Percentiles rank a stretch among this genome's conserved stretches.
Conservation (phyloP, 345 rosid species). For the Kandelia obovata region DNA sequence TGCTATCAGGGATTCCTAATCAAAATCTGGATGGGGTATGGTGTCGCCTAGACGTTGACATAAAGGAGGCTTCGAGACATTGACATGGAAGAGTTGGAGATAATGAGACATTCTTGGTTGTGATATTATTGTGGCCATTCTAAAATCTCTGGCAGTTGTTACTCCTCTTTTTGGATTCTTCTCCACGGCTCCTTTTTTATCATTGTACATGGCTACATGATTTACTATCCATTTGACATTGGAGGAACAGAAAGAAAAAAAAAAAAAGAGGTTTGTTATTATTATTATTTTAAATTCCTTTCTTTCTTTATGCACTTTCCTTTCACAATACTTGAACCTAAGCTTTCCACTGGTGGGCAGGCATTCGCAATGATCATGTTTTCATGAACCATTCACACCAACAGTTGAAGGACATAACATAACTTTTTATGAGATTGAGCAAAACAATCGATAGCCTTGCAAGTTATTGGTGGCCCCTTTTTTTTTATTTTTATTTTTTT, state of each 20-base stretch:
- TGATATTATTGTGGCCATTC: conserved; percentile 16
- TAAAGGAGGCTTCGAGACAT: conserved; percentile 18
- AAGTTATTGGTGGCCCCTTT: too few species aligned
- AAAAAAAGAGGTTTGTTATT: too few species aligned
- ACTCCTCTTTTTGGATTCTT: conserved; percentile 41
- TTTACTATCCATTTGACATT: neutral
- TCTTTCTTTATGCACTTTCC: neutral
- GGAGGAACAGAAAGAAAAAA: neutral
- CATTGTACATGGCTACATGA: conserved; percentile 1
- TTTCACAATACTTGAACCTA: too few species aligned
- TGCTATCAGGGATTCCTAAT: too few species aligned
- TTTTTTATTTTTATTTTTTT: too few species aligned
- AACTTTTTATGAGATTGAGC: too few species aligned
- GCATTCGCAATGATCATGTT: too few species aligned
- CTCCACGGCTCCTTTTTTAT: conserved; percentile 1
- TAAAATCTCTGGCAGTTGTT: conserved; percentile 11
- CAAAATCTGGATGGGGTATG: conserved; percentile 6
- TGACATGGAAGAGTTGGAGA: conserved; percentile 27
- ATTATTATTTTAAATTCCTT: too few species aligned
- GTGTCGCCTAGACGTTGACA: conserved; percentile 32
- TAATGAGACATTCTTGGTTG: conserved; percentile 17
- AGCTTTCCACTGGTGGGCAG: too few species aligned
- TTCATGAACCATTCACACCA: too few species aligned
- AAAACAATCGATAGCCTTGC: too few species aligned
- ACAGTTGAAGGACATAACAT: too few species aligned